phyloP scores from a whole-genome alignment of 2,329 filamentous ascomycete species.

The Colletotrichum falcatum region DNA sequence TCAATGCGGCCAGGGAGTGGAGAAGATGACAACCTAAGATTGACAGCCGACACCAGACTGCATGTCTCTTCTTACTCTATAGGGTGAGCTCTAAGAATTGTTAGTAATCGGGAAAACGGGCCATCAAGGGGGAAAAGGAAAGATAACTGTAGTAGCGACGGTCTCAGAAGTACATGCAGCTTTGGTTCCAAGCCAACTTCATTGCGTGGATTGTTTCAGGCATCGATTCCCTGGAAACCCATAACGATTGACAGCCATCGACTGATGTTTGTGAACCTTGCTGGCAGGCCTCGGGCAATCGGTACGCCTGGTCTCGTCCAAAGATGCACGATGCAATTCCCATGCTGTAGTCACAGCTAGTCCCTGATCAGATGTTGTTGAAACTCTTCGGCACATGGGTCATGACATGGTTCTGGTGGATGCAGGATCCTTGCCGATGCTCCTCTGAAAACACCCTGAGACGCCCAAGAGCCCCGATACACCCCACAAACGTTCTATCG shows the following conservation, averaged over 20 bases:
- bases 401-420: constrained; percentile 23
- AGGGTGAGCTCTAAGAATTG: neutral
- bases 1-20: constrained; percentile 5
- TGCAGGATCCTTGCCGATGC: constrained; percentile 31
- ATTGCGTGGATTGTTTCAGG: constrained; percentile 31
- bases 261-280: constrained; percentile 31
- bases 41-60: neutral
- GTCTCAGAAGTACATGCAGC: constrained; percentile 6
- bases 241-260: constrained; percentile 27
- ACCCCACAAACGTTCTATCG: constrained; percentile 37
- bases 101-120: neutral
- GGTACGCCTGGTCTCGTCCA: constrained; percentile 13
- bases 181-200: constrained; percentile 8
- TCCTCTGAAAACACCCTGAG: constrained; percentile 33
- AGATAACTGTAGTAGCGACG: neutral
- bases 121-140: neutral
- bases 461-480: constrained; percentile 25
- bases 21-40: neutral
- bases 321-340: constrained; percentile 19
- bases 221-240: constrained; percentile 20
- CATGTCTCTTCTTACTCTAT: constrained; percentile 4
- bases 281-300: constrained; percentile 2
- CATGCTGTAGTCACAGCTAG: constrained; percentile 16
- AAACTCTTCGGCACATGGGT: constrained; percentile 32
- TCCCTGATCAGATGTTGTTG: constrained; percentile 21